Evolutionary conservation across 495 filamentous ascomycete genomes (phyloP), one percentile per base, ranked within the genome.

Genomic region (Penicillium subrubescens): DNA sequence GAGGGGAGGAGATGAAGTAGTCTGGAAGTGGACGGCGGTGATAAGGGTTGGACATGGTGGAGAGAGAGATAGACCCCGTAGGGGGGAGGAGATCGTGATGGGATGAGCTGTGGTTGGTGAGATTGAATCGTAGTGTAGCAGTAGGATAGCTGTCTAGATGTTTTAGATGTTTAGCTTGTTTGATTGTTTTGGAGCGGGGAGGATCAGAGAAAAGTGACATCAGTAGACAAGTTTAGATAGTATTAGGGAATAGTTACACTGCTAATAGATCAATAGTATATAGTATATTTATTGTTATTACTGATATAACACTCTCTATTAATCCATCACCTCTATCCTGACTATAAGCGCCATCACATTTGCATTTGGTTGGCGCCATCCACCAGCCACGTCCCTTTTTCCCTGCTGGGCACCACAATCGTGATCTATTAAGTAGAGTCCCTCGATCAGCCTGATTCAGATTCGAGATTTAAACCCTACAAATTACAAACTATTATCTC

Each of bases 1-100:
- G 73, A 12, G 83, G 84, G 17, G 83, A 85, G 41, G 81, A 68
- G 59, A 86, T 59, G 51, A 86, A 70, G 61, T 79, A 81, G 67
- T 84, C 75, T 21, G 73, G 68, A 21, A 81, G 61, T 8, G 80
- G 72, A 61, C 83, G 83, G 44, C 77, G 78, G 65, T 83, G 67
- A 67, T 82, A 86, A 19, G 84, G 83, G 34, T 73, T 78, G 15
- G 75, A 43, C 79, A 81, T 82, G 50, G 57, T 68, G 63, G 41
- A 3, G 25, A 8, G 25, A 8, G 44, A 3, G 25, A 27, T 27
- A 27, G 31, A 33, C 5, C 44, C 44, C 44, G 5, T 12, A 14
- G 14, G 19, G 44, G n/a, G 43, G 43, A 21, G 43, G 51, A 17
- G 51, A 8, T 15, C 1, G 11, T 53, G 50, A 8, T 7, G 21